Conservation (phyloP, 345 rosid species). For the Brassica juncea region DNA sequence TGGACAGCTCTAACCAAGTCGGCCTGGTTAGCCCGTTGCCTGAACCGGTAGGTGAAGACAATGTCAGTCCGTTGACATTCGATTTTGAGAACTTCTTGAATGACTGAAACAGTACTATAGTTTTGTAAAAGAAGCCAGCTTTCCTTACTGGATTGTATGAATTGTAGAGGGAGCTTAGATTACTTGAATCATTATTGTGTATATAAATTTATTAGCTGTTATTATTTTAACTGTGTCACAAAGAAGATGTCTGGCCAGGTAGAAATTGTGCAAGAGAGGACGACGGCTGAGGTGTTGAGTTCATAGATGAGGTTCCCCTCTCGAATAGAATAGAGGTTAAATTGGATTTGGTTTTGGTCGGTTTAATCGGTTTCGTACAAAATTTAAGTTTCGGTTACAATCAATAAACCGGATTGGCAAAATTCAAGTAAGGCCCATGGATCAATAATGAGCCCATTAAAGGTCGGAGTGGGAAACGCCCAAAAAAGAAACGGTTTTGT, state of each 20-base stretch:
- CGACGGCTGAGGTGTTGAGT: not conserved
- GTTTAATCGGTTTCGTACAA: not conserved
- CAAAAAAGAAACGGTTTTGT: constrained; percentile 40
- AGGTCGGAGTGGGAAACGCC: constrained; percentile 9
- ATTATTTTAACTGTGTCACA: not conserved
- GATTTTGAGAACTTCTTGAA: constrained; percentile 39
- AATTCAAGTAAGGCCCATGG: constrained; percentile 13
- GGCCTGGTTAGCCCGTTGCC: constrained; percentile 18
- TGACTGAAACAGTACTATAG: constrained; percentile 16
- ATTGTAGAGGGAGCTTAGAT: not conserved
- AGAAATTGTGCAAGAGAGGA: not conserved
- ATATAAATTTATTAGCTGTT: not conserved
- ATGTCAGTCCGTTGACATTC: constrained; percentile 22
- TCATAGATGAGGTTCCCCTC: too few relatives aligned
- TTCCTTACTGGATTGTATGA: not conserved
- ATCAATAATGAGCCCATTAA: constrained; percentile 3
- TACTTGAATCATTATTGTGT: not conserved
- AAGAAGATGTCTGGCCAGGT: not conserved
- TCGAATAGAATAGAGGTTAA: too few relatives aligned
- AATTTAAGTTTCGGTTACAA: not conserved
- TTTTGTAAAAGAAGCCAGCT: not conserved
- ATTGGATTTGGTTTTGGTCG: not conserved
- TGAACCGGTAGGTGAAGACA: constrained; percentile 16
- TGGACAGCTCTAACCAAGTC: constrained; percentile 31
- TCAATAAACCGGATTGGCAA: not conserved